phyloP scores from a whole-genome alignment of 2,329 filamentous ascomycete genomes.

The Gliomastix tumulicola region DNA sequence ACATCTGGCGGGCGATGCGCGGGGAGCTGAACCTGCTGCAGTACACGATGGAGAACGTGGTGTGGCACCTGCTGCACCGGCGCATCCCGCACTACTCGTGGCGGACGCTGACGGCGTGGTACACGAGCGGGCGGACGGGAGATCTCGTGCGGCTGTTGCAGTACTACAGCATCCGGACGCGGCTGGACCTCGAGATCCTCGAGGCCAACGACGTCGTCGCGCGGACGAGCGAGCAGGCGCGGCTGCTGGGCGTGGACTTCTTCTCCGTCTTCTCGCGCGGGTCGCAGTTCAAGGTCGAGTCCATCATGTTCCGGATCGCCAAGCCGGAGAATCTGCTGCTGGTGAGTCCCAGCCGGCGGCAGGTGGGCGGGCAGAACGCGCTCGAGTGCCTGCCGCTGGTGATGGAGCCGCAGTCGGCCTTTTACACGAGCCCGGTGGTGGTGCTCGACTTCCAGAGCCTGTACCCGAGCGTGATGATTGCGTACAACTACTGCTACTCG shows the following conservation, averaged over 20 bases:
- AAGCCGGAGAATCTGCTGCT: conserved; percentile 94
- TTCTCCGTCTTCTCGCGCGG: conserved; percentile 92
- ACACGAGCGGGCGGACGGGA: conserved; percentile 57
- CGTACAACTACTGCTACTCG: conserved; percentile 98
- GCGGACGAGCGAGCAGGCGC: conserved; percentile 88
- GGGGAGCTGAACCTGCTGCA: conserved; percentile 86
- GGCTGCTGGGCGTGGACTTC: conserved; percentile 90
- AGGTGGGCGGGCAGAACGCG: conserved; percentile 90
- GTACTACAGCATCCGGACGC: conserved; percentile 70
- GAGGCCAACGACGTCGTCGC: conserved; percentile 84
- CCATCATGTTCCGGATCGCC: conserved; percentile 95
- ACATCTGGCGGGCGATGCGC: conserved; percentile 94
- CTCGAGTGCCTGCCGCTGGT: conserved; percentile 90
- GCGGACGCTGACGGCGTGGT: conserved; percentile 76
- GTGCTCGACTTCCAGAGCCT: conserved; percentile 95
- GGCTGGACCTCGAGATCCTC: conserved; percentile 82
- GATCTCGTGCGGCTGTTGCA: conserved; percentile 69
- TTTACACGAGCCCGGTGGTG: conserved; percentile 83
- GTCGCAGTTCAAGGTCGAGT: conserved; percentile 98
- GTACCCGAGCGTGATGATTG: conserved; percentile 98
- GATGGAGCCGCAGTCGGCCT: conserved; percentile 94
- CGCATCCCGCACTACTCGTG: conserved; percentile 85
- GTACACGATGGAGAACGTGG: conserved; percentile 95
- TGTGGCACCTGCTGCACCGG: conserved; percentile 80
- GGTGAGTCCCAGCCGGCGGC: conserved; percentile 81